Evolutionary conservation across 192 early-diverging fungal genomes (phyloP).

Genomic region (Thamnidium elegans): DNA sequence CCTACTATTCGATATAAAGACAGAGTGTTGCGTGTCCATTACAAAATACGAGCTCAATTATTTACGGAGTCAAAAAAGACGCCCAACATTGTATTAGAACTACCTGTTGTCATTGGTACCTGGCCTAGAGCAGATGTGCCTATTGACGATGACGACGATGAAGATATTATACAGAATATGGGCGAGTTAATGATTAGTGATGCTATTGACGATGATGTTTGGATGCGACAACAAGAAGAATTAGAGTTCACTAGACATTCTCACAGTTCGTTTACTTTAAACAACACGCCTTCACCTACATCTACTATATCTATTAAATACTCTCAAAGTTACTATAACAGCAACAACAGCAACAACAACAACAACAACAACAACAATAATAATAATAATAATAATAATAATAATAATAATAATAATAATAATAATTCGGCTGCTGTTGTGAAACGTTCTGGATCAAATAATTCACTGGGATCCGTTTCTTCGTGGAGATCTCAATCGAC

Average conservation of each 20-base stretch:
- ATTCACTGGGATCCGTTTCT: conserved; percentile 13
- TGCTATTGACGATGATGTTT: conserved; percentile 13
- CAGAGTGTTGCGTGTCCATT: conserved; percentile 22
- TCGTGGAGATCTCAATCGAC: conserved; percentile 16
- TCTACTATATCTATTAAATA: no score
- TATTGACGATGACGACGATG: conserved; percentile 36
- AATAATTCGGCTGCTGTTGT: no score
- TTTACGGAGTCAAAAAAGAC: not conserved
- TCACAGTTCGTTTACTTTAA: no score
- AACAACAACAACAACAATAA: no score
- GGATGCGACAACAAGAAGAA: not conserved
- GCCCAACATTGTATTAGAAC: conserved; percentile 13
- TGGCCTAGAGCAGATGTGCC: conserved; percentile 31
- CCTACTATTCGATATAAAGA: conserved; percentile 33
- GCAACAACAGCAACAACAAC: no score
- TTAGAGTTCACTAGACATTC: no score
- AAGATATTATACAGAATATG: conserved; percentile 14
- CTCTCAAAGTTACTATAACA: no score
- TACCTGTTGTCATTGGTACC: conserved; percentile 35
- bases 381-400: no score
- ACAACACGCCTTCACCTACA: no score
- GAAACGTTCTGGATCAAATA: conserved; percentile 7
- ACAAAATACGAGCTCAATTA: conserved; percentile 28
- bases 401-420: no score
- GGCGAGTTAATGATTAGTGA: conserved; percentile 24